Conservation (phyloP, 176 grass and related monocot species). For the barley (Hordeum vulgare) region MorexV3_pseudomolecules_assembly NC_058524.1:593462916-593463415, state of each 20-base stretch:
- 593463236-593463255: background rate
- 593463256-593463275: background rate
- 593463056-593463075: background rate
- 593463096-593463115: background rate
- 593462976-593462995: background rate
- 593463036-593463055: background rate
- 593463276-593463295: background rate
- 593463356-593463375: background rate
- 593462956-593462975: slow-evolving; percentile 19
- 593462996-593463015: background rate
- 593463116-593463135: background rate
- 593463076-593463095: background rate
- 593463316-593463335: background rate
- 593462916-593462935: background rate
- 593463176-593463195: slow-evolving; percentile 16
- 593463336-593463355: background rate
- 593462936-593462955: slow-evolving; percentile 1
- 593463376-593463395: background rate
- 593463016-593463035: background rate
- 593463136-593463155: background rate
- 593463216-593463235: background rate
- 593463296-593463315: background rate
- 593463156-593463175: background rate
- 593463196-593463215: background rate
- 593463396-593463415: background rate